Conservation (phyloP, 176 grass and related monocot species). For the Cenchrus americanus region DNA sequence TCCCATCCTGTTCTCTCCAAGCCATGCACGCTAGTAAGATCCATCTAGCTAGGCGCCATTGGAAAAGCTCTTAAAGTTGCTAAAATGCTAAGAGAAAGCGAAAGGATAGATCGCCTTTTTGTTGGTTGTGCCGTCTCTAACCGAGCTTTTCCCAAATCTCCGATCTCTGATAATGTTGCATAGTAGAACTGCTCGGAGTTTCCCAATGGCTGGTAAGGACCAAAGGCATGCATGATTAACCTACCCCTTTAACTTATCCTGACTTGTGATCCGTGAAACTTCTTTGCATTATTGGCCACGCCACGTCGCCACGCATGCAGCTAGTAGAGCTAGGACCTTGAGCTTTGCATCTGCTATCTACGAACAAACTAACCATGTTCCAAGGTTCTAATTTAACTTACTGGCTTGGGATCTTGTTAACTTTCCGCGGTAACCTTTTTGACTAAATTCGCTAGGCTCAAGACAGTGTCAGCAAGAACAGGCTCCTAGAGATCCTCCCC, state of each 20-base stretch:
- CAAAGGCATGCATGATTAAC: constrained; percentile 50
- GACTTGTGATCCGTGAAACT: constrained; percentile 41
- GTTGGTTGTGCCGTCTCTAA: constrained; percentile 53
- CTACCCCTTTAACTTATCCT: constrained; percentile 27
- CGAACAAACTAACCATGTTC: constrained; percentile 26
- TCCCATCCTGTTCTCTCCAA: constrained; percentile 35
- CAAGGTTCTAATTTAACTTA: constrained; percentile 47
- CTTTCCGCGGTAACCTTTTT: constrained; percentile 42
- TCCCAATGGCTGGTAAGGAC: constrained; percentile 18
- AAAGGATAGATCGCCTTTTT: constrained; percentile 42
- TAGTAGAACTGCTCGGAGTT: neutral
- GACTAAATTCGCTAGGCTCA: constrained; percentile 43
- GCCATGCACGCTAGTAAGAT: constrained; percentile 39
- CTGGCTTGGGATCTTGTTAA: constrained; percentile 49
- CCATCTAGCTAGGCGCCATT: constrained; percentile 48
- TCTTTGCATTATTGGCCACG: constrained; percentile 29
- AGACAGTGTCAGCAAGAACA: constrained; percentile 32
- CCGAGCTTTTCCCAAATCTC: constrained; percentile 19
- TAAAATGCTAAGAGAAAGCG: constrained; percentile 35
- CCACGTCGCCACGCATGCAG: neutral
- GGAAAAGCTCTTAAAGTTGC: constrained; percentile 39
- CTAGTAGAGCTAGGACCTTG: constrained; percentile 25
- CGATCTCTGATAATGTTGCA: constrained; percentile 4
- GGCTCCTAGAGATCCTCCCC: constrained; percentile 17
- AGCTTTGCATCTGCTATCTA: constrained; percentile 39